Base-by-base conservation (phyloP, 2,329 filamentous ascomycete genomes). In the Sclerotinia trifoliorum region DNA sequence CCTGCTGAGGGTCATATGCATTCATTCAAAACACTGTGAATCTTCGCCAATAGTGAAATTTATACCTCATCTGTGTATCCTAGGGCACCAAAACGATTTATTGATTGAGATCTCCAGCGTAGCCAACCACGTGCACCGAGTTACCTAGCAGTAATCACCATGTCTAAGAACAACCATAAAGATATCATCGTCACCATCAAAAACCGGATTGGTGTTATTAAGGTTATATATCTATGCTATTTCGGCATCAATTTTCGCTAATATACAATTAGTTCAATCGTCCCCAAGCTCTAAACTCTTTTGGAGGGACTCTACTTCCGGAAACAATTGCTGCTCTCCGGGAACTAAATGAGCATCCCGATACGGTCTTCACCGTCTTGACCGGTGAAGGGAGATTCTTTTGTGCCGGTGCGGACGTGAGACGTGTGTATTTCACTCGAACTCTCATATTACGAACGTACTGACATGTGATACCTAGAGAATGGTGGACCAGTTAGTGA, bases 351-450 rank as follows among this genome's bases (percentile, higher is more conserved):
- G 78, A 81, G 46, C 78, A 84, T 70, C 81, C 82, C 3, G 78
- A 81, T 51, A 84, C 82, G 6, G 74, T 83, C 19, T 83, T 84
- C 72, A 84, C 82, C 1, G 82, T 84, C 1, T 70, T 84, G 15
- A 84, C 82, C 0, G 82, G 82, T 24, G 81, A 83, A 71, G 82
- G 82, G 2, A 76, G 82, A 15, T 84, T 83, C 74, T 84, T 84
- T 72, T 82, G 79, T 26, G 80, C 82, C 0, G 82, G 82, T 24
- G 82, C 82, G 24, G 82, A 84, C 76, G 80, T 84, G 1, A 80
- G 78, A 72, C 78, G 80, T 75, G 70, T 26, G 72, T 62, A 39
- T 35, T 57, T 19, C 19, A 32, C 26, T 24, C 5, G 0, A 32
- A 17, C 1, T 19, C 11, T 15, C 11, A 5, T 21, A 1, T 44